These are phyloP conservation scores for Backusella mclennaniae DNA, from an alignment of 192 early-diverging fungal species.

Conservation along the genomic window DNA sequence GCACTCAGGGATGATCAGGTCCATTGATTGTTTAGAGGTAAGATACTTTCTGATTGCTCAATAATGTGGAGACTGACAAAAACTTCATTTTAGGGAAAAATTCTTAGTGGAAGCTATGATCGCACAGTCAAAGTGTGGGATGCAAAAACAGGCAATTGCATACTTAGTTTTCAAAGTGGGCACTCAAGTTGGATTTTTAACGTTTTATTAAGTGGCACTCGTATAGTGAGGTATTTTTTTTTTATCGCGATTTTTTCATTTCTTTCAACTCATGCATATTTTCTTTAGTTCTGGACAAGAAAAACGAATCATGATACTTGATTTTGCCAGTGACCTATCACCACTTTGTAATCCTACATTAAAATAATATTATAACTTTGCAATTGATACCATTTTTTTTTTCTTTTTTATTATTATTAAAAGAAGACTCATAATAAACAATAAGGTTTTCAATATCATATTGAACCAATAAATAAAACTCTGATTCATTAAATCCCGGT, in stretches of 20 bases:
- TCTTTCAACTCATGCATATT: not conserved
- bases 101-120: constrained; percentile 92
- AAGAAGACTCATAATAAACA: not conserved
- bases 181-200: constrained; percentile 96
- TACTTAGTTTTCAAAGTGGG: constrained; percentile 57
- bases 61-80: not conserved
- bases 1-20: constrained; percentile 76
- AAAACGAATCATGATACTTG: constrained; percentile 38
- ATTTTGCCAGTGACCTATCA: constrained; percentile 31
- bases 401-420: not conserved
- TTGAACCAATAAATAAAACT: not conserved
- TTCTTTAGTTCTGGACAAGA: constrained; percentile 37
- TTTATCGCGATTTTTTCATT: not conserved
- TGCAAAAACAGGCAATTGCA: constrained; percentile 69
- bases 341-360: not conserved
- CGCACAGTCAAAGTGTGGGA: constrained; percentile 95
- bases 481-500: not conserved
- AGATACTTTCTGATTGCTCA: constrained; percentile 20
- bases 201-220: constrained; percentile 83
- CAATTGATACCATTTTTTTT: not conserved
- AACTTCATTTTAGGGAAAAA: constrained; percentile 36
- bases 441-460: not conserved
- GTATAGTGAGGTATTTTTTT: constrained; percentile 40
- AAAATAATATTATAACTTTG: not conserved
- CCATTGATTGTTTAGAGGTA: constrained; percentile 75